Evolutionary conservation across 257 asterid species (phyloP).

Genomic region (Solanum raphanifolium): DNA sequence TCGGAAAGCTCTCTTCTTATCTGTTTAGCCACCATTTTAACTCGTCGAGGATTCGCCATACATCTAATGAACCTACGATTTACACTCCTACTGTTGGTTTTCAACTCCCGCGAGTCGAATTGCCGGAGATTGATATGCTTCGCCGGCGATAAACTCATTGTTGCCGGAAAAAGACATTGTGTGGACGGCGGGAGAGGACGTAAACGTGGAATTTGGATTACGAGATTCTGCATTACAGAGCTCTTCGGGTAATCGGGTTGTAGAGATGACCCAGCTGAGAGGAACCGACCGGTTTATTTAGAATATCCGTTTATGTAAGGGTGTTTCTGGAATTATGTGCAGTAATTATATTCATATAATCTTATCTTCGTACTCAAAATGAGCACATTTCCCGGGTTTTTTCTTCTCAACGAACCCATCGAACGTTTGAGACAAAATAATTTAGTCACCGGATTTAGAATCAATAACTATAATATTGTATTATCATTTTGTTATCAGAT

Average conservation of each 20-base stretch:
- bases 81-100: background rate
- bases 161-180: conserved; percentile 9
- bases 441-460: background rate
- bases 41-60: conserved; percentile 97
- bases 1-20: conserved; percentile 86
- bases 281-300: background rate
- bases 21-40: conserved; percentile 95
- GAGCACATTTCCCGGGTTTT: background rate
- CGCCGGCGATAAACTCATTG: conserved; percentile 12
- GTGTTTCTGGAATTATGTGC: conserved; percentile 12
- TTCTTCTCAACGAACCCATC: background rate
- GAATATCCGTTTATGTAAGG: conserved; percentile 16
- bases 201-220: conserved; percentile 17
- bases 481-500: background rate
- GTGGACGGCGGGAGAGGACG: conserved; percentile 5
- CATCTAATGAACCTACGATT: conserved; percentile 27
- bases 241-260: background rate
- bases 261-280: background rate
- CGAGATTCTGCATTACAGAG: conserved; percentile 53
- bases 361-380: background rate
- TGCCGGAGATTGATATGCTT: conserved; percentile 9
- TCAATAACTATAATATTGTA: too few relatives aligned
- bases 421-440: background rate
- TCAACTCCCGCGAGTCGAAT: conserved; percentile 11
- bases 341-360: background rate